Conservation (phyloP, 2,329 filamentous ascomycete species). For the Talaromyces rugulosus region DNA sequence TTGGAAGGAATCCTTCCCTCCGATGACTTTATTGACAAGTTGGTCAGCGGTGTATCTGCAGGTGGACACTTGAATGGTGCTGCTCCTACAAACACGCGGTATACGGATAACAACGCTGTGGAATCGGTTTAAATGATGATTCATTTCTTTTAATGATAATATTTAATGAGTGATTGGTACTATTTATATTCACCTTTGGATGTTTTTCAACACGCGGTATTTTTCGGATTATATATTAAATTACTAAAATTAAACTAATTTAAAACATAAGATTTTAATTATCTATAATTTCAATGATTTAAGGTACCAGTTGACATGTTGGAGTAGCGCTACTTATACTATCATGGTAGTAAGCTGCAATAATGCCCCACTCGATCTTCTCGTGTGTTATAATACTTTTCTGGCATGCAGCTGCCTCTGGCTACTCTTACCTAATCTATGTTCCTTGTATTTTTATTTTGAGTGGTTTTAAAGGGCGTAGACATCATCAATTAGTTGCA, state of each 20-base stretch:
- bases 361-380: background rate
- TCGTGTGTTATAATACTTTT: background rate
- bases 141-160: conserved; percentile 6
- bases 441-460: background rate
- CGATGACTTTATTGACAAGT: conserved; percentile 35
- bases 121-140: conserved; percentile 25
- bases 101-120: conserved; percentile 27
- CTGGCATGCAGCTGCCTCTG: background rate
- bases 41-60: conserved; percentile 31
- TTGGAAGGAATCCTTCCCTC: conserved; percentile 30
- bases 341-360: no score
- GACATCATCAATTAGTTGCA: no score
- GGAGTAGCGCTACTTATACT: no score
- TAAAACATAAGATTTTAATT: no score
- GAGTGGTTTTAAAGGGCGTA: background rate
- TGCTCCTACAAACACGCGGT: conserved; percentile 28
- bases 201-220: background rate
- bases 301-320: no score
- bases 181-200: background rate
- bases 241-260: no score
- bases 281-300: no score
- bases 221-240: background rate
- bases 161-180: conserved; percentile 6
- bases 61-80: conserved; percentile 29
- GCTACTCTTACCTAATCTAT: background rate